Conservation (phyloP, 208 protist genomes). For the Leptomonas pyrrhocoris region DNA sequence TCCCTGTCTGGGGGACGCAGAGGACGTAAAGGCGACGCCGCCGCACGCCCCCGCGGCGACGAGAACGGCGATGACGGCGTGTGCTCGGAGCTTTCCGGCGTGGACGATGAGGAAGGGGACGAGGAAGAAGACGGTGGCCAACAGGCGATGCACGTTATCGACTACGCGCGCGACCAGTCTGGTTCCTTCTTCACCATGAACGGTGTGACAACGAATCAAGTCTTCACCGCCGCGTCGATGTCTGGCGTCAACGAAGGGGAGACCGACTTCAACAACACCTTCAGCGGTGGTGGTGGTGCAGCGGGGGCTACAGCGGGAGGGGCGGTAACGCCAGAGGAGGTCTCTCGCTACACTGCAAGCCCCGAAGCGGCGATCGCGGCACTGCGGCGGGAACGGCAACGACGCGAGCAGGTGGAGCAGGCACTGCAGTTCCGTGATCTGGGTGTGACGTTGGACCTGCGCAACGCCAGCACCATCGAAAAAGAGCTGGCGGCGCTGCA, state of each 20-base stretch:
- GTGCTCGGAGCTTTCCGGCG: slow-evolving; percentile 38
- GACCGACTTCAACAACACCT: not conserved
- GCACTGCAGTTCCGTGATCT: slow-evolving; percentile 46
- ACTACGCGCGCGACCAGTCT: not conserved
- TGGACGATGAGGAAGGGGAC: slow-evolving; percentile 25
- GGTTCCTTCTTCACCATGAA: not conserved
- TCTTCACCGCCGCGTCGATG: slow-evolving; percentile 30
- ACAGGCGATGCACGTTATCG: not conserved
- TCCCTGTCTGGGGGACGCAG: not conserved
- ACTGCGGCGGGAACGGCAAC: slow-evolving; percentile 54
- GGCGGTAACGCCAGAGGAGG: slow-evolving; percentile 21
- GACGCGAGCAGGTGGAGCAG: slow-evolving; percentile 58
- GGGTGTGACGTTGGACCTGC: slow-evolving; percentile 56
- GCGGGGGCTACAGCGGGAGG: not conserved
- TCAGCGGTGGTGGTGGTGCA: not conserved
- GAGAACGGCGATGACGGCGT: slow-evolving; percentile 38
- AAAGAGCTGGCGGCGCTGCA: slow-evolving; percentile 55
- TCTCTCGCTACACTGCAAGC: slow-evolving; percentile 15
- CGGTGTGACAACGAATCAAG: slow-evolving; percentile 11
- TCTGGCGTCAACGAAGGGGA: slow-evolving; percentile 10
- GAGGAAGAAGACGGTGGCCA: not conserved
- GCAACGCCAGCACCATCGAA: slow-evolving; percentile 51
- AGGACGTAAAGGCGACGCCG: not conserved
- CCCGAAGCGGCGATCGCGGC: slow-evolving; percentile 30
- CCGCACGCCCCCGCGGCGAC: not conserved